Evolutionary conservation across 805 yeast species (phyloP).

Genomic region (Saturnispora zaruensis): DNA sequence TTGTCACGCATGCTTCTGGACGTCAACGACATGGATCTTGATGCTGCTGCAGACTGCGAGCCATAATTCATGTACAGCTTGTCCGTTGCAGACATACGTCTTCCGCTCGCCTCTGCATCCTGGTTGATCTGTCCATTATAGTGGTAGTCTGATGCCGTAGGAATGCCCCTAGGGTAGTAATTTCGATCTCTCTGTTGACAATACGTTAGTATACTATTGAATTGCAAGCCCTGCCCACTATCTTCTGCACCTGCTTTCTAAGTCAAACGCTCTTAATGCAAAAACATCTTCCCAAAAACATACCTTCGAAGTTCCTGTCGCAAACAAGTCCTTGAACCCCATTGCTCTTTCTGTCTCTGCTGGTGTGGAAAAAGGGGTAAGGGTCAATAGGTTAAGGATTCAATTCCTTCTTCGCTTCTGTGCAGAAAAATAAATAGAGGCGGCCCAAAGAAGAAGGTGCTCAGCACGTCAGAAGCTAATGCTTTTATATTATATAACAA

Average conservation of each 20-base stretch:
- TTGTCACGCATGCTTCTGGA: constrained; percentile 22
- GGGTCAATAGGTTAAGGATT: background rate
- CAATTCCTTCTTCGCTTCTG: background rate
- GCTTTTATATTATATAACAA: background rate
- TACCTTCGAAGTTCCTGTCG: constrained; percentile 24
- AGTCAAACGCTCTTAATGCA: too few species aligned
- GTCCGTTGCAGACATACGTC: constrained; percentile 8
- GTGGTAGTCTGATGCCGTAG: constrained; percentile 6
- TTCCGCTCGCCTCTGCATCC: background rate
- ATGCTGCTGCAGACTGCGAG: background rate
- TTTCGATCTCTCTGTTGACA: background rate
- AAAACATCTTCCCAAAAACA: constrained; percentile 11
- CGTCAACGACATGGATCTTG: constrained; percentile 28
- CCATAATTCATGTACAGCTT: constrained; percentile 4
- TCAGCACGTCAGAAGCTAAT: background rate
- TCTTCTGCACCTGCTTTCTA: too few species aligned
- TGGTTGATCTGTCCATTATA: background rate
- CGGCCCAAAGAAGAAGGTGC: background rate
- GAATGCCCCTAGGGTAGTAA: constrained; percentile 8
- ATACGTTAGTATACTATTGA: background rate
- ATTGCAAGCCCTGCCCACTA: background rate
- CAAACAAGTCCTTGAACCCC: constrained; percentile 22
- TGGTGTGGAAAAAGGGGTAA: background rate
- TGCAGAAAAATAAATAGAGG: background rate
- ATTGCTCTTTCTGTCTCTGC: constrained; percentile 8